Percentiles rank a stretch among this genome's conserved stretches.
Evolutionary conservation across 106 monocot genomes (phyloP).

Genomic region (Acorus calamus): DNA sequence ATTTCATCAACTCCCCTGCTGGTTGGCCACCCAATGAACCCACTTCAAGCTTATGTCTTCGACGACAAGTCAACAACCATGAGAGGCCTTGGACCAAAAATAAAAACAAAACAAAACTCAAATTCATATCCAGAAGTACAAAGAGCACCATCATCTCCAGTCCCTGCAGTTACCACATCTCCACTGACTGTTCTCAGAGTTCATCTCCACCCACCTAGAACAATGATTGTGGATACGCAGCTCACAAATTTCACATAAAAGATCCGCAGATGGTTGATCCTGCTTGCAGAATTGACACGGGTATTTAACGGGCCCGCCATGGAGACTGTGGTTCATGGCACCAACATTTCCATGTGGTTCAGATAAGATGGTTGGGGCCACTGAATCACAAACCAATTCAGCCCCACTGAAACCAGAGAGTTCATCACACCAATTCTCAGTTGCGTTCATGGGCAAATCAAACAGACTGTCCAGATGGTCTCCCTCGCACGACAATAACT

Average conservation of each 20-base stretch:
- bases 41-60: too few species aligned
- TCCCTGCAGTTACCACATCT: constrained; percentile 65
- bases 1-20: too few species aligned
- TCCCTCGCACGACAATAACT: constrained; percentile 52
- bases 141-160: constrained; percentile 22
- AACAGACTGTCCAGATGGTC: constrained; percentile 13
- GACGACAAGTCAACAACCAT: too few species aligned
- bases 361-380: not conserved
- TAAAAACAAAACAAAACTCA: too few species aligned
- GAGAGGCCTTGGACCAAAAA: too few species aligned
- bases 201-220: constrained; percentile 53
- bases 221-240: constrained; percentile 52
- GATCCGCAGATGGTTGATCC: constrained; percentile 30
- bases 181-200: constrained; percentile 22
- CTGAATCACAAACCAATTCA: constrained; percentile 9
- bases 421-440: constrained; percentile 3
- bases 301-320: not conserved
- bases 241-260: constrained; percentile 46
- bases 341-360: constrained; percentile 1
- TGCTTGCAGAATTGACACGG: constrained; percentile 45
- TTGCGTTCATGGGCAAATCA: constrained; percentile 16
- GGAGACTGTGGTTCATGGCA: not conserved
- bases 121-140: too few species aligned
- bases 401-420: constrained; percentile 1
- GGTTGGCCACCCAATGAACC: too few species aligned